Evolutionary conservation across 1,284 basidiomycete species (phyloP).

Genomic region (Lentinula novae-zelandiae): DNA sequence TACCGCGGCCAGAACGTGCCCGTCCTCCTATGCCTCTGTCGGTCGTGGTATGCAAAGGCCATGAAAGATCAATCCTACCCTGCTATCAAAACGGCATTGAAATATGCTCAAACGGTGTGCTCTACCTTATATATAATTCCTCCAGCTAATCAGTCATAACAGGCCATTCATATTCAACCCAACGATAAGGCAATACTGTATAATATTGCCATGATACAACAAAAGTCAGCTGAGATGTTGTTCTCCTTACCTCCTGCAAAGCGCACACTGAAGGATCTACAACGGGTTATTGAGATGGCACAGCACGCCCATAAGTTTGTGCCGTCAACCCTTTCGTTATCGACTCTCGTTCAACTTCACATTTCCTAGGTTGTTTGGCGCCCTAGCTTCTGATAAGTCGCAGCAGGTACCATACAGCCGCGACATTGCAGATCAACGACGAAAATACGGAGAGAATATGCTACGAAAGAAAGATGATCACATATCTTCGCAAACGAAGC

Average conservation of each 20-base stretch:
- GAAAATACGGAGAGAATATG: conserved; percentile 84
- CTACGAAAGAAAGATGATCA: conserved; percentile 78
- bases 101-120: conserved; percentile 73
- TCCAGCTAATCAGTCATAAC: neutral
- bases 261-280: conserved; percentile 76
- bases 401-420: conserved; percentile 76
- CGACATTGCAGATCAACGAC: conserved; percentile 85
- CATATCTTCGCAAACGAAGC: conserved; percentile 65
- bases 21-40: conserved; percentile 78
- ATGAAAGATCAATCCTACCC: conserved; percentile 80
- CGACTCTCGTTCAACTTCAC: neutral
- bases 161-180: conserved; percentile 82
- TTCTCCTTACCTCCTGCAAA: conserved; percentile 71
- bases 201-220: conserved; percentile 95
- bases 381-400: conserved; percentile 72
- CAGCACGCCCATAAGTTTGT: conserved; percentile 82
- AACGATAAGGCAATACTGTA: conserved; percentile 86
- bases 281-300: conserved; percentile 77
- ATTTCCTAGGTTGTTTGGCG: conserved; percentile 68
- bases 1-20: conserved; percentile 69
- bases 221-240: conserved; percentile 89
- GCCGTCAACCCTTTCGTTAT: neutral
- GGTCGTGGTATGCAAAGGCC: conserved; percentile 91
- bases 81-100: conserved; percentile 77
- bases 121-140: neutral